These are phyloP conservation scores for Gymnopilus dilepis DNA, from an alignment of 768 basidiomycete genomes.

Conservation along the genomic window DNA sequence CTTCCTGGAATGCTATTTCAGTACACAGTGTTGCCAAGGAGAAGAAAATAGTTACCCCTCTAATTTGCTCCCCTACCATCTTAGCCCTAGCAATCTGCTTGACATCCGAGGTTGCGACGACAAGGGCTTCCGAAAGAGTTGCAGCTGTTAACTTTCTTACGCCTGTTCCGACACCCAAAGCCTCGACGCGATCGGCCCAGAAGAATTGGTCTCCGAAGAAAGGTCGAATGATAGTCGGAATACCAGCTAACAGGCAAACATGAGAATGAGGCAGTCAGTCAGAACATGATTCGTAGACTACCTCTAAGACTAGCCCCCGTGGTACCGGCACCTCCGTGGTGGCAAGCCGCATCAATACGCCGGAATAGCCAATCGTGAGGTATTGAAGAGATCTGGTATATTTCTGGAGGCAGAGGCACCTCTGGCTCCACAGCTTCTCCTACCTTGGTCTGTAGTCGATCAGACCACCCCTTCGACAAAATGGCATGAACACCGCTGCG, in stretches of 20 bases:
- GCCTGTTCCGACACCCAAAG: constrained; percentile 87
- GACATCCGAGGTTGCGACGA: constrained; percentile 81
- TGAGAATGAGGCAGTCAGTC: constrained; percentile 7
- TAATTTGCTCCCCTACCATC: constrained; percentile 85
- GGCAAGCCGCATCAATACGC: constrained; percentile 94
- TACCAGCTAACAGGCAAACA: constrained; percentile 65
- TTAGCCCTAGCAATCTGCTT: constrained; percentile 90
- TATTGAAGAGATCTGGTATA: constrained; percentile 83
- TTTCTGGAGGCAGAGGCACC: constrained; percentile 75
- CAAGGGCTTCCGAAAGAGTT: constrained; percentile 76
- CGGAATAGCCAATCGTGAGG: constrained; percentile 97
- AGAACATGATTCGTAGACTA: constrained; percentile 35
- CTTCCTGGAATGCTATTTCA: constrained; percentile 62
- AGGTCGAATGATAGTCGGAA: constrained; percentile 94
- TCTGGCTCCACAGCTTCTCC: constrained; percentile 64
- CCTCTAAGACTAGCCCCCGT: constrained; percentile 94
- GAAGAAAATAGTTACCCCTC: constrained; percentile 53
- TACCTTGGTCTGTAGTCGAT: constrained; percentile 76
- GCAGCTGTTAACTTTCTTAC: constrained; percentile 89
- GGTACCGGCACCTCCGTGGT: constrained; percentile 97
- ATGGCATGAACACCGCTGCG: constrained; percentile 91
- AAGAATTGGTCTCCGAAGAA: constrained; percentile 99
- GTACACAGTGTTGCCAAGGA: not conserved
- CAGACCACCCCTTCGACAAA: constrained; percentile 98
- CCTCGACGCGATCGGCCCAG: constrained; percentile 98